Evolutionary conservation across 1,139 yeast genomes (phyloP).

Genomic region (Geotrichum carabidarum): DNA sequence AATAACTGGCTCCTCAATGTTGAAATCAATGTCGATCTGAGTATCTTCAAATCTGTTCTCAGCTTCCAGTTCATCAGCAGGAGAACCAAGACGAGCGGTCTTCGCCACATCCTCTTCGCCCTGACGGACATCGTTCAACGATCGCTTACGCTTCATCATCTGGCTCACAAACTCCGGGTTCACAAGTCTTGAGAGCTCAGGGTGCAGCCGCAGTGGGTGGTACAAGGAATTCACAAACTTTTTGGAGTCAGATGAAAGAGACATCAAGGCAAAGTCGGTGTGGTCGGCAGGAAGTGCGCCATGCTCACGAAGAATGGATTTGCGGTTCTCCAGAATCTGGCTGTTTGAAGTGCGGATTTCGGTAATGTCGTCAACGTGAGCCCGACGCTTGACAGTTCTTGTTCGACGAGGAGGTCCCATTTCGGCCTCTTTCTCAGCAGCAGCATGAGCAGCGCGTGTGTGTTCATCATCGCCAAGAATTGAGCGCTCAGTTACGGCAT

Average conservation of each 20-base stretch:
- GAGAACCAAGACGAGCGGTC: conserved; percentile 10
- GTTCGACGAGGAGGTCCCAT: conserved; percentile 10
- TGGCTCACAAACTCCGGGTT: conserved; percentile 27
- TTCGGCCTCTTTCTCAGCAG: background rate
- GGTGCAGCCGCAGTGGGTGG: conserved; percentile 20
- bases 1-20: conserved; percentile 4
- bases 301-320: conserved; percentile 20
- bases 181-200: conserved; percentile 23
- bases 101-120: conserved; percentile 26
- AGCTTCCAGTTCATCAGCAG: background rate
- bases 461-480: conserved; percentile 15
- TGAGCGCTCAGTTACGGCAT: conserved; percentile 5
- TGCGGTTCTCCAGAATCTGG: conserved; percentile 16
- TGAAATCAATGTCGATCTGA: conserved; percentile 13
- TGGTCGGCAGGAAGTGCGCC: conserved; percentile 22
- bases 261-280: conserved; percentile 19
- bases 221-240: conserved; percentile 18
- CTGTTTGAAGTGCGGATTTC: conserved; percentile 16
- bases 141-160: conserved; percentile 29
- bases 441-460: conserved; percentile 13
- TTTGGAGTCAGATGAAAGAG: conserved; percentile 16
- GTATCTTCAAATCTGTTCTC: conserved; percentile 11
- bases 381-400: conserved; percentile 13
- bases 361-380: conserved; percentile 17
- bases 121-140: conserved; percentile 26